Evolutionary conservation across 108 stramenopile genomes (phyloP).

Genomic region (Bacterosira constricta): DNA sequence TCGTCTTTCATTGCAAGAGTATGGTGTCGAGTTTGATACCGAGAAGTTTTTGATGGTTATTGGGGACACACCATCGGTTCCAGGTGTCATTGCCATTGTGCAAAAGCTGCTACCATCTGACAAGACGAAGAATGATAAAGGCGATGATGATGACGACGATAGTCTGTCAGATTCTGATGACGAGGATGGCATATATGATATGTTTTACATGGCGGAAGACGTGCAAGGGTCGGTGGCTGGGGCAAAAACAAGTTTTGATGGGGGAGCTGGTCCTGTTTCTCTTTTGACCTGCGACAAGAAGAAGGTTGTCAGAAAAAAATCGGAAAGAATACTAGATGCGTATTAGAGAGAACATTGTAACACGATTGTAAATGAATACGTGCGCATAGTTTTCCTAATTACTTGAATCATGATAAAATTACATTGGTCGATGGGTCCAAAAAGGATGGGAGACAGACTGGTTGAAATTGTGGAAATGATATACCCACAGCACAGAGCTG

Average conservation of each 20-base stretch:
- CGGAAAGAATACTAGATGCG: too few species aligned
- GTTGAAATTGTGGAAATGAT: too few species aligned
- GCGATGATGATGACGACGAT: slow-evolving; percentile 11
- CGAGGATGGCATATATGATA: slow-evolving; percentile 26
- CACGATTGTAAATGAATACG: too few species aligned
- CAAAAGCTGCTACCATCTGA: slow-evolving; percentile 17
- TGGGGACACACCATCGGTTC: slow-evolving; percentile 24
- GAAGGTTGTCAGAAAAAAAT: not conserved
- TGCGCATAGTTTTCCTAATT: too few species aligned
- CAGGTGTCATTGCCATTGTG: slow-evolving; percentile 27
- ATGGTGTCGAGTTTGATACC: slow-evolving; percentile 41
- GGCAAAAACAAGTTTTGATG: not conserved
- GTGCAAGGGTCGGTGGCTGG: not conserved
- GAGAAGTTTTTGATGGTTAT: slow-evolving; percentile 42
- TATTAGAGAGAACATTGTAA: too few species aligned
- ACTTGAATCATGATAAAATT: too few species aligned
- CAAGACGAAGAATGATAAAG: not conserved
- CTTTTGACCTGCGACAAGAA: not conserved
- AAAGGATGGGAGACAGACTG: too few species aligned
- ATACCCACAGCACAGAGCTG: too few species aligned
- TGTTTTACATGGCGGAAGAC: slow-evolving; percentile 36
- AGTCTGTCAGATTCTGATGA: not conserved
- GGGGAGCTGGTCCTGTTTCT: not conserved
- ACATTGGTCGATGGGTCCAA: too few species aligned
- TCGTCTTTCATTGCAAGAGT: slow-evolving; percentile 32